Evolutionary conservation across 176 grass and related monocot genomes (phyloP).

Genomic region (bread wheat (Triticum aestivum)): DNA sequence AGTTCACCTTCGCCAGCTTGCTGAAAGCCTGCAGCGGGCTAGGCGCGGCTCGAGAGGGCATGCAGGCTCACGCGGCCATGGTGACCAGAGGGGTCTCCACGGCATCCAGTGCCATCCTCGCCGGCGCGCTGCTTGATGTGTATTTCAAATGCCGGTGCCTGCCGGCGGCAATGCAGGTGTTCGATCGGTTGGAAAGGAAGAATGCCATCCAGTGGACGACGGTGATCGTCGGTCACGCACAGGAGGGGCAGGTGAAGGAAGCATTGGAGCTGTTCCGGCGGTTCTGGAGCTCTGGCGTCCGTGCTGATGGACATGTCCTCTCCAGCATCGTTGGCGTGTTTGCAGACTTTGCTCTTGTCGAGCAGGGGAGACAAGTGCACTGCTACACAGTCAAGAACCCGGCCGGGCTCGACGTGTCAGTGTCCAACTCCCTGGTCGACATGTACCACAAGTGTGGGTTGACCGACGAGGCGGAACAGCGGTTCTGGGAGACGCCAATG

Average conservation of each 20-base stretch:
- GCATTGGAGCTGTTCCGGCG: conserved; percentile 30
- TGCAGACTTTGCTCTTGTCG: conserved; percentile 37
- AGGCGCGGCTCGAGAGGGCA: conserved; percentile 12
- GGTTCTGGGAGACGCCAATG: conserved; percentile 32
- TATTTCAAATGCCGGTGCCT: conserved; percentile 39
- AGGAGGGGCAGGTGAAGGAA: conserved; percentile 35
- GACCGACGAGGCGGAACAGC: not conserved
- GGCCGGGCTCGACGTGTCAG: conserved; percentile 18
- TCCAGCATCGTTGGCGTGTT: conserved; percentile 32
- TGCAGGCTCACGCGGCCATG: conserved; percentile 40
- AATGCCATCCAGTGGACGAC: conserved; percentile 47
- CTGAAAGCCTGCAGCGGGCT: conserved; percentile 47
- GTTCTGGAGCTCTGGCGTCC: conserved; percentile 44
- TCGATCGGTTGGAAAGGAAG: conserved; percentile 35
- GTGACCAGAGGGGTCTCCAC: not conserved
- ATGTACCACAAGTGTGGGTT: conserved; percentile 54
- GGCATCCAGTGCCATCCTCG: conserved; percentile 11
- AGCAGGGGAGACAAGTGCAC: conserved; percentile 45
- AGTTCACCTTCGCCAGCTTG: conserved; percentile 57
- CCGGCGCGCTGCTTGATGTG: conserved; percentile 33
- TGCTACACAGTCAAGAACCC: conserved; percentile 25
- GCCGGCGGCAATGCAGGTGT: conserved; percentile 29
- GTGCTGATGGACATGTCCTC: conserved; percentile 27
- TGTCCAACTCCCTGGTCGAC: conserved; percentile 39
- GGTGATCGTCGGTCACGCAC: conserved; percentile 39